Evolutionary conservation across 805 yeast genomes (phyloP).

Genomic region (Suhomyces canberraensis): DNA sequence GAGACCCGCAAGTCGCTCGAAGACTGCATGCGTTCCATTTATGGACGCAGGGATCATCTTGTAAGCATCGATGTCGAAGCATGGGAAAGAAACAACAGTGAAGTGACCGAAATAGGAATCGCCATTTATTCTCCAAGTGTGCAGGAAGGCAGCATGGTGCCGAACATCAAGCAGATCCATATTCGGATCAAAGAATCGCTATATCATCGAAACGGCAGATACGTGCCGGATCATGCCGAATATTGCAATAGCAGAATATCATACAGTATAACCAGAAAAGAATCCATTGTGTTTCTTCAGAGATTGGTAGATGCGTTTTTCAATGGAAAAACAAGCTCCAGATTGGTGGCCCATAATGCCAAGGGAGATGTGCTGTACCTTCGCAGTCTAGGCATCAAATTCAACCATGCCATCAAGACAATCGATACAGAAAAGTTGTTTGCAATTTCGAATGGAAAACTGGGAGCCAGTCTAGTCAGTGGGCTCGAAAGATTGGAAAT

Average conservation of each 20-base stretch:
- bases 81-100: conserved; percentile 40
- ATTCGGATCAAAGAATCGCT: conserved; percentile 45
- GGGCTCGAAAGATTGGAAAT: conserved; percentile 45
- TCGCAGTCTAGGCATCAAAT: conserved; percentile 39
- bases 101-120: conserved; percentile 57
- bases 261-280: conserved; percentile 33
- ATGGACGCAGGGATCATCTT: conserved; percentile 25
- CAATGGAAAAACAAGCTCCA: conserved; percentile 17
- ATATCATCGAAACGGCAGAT: conserved; percentile 47
- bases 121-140: conserved; percentile 53
- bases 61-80: conserved; percentile 58
- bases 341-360: conserved; percentile 60
- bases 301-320: conserved; percentile 44
- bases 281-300: conserved; percentile 40
- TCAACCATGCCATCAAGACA: conserved; percentile 32
- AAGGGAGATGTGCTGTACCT: conserved; percentile 56
- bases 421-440: conserved; percentile 52
- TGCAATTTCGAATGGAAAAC: conserved; percentile 35
- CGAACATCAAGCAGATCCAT: conserved; percentile 39
- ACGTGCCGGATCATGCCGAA: conserved; percentile 51
- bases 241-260: conserved; percentile 52
- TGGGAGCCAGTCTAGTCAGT: conserved; percentile 45
- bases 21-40: conserved; percentile 18
- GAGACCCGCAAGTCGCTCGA: conserved; percentile 5
- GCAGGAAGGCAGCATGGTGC: conserved; percentile 37